phyloP scores from a whole-genome alignment of 2,329 filamentous ascomycete species.

The Coniella lustricola region DNA sequence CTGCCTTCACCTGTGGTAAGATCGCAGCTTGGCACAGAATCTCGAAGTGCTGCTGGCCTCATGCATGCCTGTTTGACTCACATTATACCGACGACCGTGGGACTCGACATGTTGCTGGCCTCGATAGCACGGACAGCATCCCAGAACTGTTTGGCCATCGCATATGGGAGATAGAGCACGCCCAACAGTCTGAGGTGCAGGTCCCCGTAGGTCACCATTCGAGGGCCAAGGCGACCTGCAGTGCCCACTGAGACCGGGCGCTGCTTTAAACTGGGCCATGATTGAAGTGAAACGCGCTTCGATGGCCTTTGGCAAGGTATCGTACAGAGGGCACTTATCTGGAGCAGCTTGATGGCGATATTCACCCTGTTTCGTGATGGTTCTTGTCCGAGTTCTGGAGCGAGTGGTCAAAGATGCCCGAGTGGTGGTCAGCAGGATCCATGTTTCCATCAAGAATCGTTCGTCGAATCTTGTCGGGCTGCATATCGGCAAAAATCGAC shows the following conservation, averaged over 20 bases:
- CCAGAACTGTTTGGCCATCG: background rate
- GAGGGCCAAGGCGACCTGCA: background rate
- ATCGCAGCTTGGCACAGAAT: background rate
- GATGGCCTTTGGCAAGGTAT: background rate
- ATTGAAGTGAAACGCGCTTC: slow-evolving; percentile 9
- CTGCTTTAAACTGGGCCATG: slow-evolving; percentile 1
- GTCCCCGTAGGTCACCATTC: background rate
- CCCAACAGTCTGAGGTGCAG: background rate
- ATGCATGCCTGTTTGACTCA: background rate
- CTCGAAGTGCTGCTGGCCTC: background rate
- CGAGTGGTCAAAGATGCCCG: slow-evolving; percentile 20
- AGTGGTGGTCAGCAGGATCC: slow-evolving; percentile 29
- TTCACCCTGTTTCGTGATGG: slow-evolving; percentile 27
- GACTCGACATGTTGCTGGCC: background rate
- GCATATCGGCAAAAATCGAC: slow-evolving; percentile 33
- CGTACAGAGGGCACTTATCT: slow-evolving; percentile 3
- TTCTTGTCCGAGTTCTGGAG: slow-evolving; percentile 25
- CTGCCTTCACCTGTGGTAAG: background rate
- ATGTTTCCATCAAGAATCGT: slow-evolving; percentile 31
- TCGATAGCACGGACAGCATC: background rate
- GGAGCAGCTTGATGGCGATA: slow-evolving; percentile 22
- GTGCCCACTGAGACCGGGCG: slow-evolving; percentile 24
- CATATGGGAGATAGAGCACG: slow-evolving; percentile 1
- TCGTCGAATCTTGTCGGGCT: slow-evolving; percentile 26
- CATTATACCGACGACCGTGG: background rate